Percentiles rank a stretch among this genome's conserved stretches.
phyloP scores from a whole-genome alignment of 495 filamentous ascomycete genomes.

The Niebla homalea region DNA sequence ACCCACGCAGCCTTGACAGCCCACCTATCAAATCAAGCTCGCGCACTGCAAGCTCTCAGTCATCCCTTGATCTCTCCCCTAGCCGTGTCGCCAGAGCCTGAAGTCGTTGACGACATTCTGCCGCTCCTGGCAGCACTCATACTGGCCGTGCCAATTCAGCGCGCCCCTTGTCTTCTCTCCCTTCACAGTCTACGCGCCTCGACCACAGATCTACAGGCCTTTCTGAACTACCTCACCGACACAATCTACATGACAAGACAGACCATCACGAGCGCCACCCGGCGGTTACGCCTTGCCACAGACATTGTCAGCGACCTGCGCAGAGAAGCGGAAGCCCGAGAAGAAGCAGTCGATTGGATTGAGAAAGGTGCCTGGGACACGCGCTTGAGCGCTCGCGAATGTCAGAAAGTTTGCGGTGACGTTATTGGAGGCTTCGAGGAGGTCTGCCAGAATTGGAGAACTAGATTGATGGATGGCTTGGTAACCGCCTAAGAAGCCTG shows the following conservation, averaged over 20 bases:
- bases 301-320: conserved; percentile 74
- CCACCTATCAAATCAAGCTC: conserved; percentile 74
- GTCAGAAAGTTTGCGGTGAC: conserved; percentile 61
- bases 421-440: conserved; percentile 85
- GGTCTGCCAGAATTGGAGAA: conserved; percentile 60
- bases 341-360: conserved; percentile 67
- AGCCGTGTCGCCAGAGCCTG: conserved; percentile 59
- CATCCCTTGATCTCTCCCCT: conserved; percentile 45
- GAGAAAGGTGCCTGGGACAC: conserved; percentile 69
- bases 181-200: conserved; percentile 57
- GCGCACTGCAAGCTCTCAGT: conserved; percentile 64
- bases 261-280: conserved; percentile 61
- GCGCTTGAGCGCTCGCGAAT: conserved; percentile 54
- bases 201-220: conserved; percentile 63
- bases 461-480: conserved; percentile 36
- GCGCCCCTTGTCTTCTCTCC: conserved; percentile 37
- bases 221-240: conserved; percentile 77
- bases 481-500: conserved; percentile 16
- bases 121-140: conserved; percentile 41
- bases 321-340: conserved; percentile 64
- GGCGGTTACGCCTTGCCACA: conserved; percentile 58
- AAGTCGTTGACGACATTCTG: conserved; percentile 70
- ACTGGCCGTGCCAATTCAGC: conserved; percentile 37
- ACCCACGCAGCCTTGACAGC: conserved; percentile 74
- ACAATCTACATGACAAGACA: conserved; percentile 90